Base-by-base conservation (phyloP, 306 rosid genomes). In the Prosopis cineraria region DNA sequence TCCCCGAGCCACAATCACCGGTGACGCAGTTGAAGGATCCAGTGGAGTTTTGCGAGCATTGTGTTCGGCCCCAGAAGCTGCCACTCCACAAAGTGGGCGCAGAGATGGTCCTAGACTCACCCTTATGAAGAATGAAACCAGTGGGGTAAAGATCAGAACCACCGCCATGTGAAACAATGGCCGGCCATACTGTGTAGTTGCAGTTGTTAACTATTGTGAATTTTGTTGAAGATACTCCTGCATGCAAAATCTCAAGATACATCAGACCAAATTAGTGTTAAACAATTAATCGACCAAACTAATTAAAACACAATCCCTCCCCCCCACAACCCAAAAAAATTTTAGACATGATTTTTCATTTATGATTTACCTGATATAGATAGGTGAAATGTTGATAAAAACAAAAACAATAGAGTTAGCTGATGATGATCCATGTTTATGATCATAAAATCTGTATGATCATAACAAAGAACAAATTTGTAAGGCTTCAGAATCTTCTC, bases 61-160 rank as follows among this genome's bases (percentile, higher is more conserved):
- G 89, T 1, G 98, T 93, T 30, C 97, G 44, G 4, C 90, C 98
- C 98, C 98, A 93, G 78, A 93, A 91, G 1, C 98, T 89, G 20
- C 98, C 98, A 0, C 88, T 91, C 97, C 98, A 93, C 0, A 90
- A 82, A 10, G 90, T 12, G 0, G 96, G 93, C 6, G 93, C 90
- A 2, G 93, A 8, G 19, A 93, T 9, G 56, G 83, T 70, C 78
- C 30, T 81, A 5, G 98, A 82, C 10, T 82, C 85, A 1, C 88
- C 96, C 2, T 77, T 79, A 63, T 72, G 80, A 12, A 93, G 93
- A n/a, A 75, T 66, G 25, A 93, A 89, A 65, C 97, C 98, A 7
- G 97, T 93, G 63, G 84, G 78, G 1, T 89, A 68, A 45, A 91
- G 89, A 1, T 10, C 6, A 92, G 84, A 1, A 90, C 48, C 0